These are phyloP conservation scores for Linum usitatissimum DNA, from an alignment of 345 rosid genomes.

Conservation along the genomic window DNA sequence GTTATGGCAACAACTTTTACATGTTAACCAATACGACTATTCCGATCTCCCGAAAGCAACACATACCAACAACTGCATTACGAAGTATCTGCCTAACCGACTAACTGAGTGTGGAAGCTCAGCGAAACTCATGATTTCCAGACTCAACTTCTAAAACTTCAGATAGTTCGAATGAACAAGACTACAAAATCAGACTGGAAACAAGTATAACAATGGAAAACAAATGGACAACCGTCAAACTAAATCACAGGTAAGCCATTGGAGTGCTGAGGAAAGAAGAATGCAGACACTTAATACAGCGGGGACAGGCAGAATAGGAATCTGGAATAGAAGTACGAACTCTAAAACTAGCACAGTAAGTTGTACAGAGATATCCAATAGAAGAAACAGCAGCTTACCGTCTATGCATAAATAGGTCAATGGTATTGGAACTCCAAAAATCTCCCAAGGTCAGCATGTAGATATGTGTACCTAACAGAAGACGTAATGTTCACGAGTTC, in stretches of 20 bases:
- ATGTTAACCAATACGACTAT: not conserved
- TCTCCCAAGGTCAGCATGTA: slow-evolving; percentile 88
- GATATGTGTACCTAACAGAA: slow-evolving; percentile 63
- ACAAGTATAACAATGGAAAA: not conserved
- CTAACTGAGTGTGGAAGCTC: not conserved
- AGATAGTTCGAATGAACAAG: not conserved
- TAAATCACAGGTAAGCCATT: no score
- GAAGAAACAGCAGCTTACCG: slow-evolving; percentile 26
- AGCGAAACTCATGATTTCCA: not conserved
- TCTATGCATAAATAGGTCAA: slow-evolving; percentile 84
- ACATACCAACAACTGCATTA: not conserved
- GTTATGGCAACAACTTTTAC: no score
- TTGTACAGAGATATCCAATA: not conserved
- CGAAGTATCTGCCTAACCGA: not conserved
- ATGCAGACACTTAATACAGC: no score
- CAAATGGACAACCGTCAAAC: not conserved
- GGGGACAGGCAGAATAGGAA: no score
- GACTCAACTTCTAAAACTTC: not conserved
- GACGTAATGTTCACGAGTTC: not conserved
- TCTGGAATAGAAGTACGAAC: no score
- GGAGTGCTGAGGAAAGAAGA: no score
- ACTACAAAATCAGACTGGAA: not conserved
- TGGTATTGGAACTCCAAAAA: slow-evolving; percentile 90
- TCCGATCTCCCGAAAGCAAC: not conserved
- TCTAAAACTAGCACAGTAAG: not conserved